Base-by-base conservation (phyloP, 495 filamentous ascomycete genomes). In the Hypomontagnella submonticulosa region DNA sequence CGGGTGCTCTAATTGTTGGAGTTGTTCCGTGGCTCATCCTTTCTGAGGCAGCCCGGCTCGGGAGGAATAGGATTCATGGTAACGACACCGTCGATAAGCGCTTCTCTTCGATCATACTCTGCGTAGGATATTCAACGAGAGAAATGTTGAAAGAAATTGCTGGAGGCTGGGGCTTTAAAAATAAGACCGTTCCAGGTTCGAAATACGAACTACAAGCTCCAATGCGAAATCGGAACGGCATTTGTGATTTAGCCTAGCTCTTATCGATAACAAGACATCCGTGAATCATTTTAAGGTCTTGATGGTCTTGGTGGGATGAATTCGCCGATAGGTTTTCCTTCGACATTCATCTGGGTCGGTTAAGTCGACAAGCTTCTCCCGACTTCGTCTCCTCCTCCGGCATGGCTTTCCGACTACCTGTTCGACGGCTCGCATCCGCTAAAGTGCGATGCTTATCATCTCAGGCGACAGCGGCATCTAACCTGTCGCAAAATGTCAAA, bases 371-470 rank as follows among this genome's bases (percentile, higher is more conserved):
- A 34, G 20, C 15, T 16, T 32, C 19, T 40, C n/a, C 43, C 20
- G 32, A 44, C 20, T 10, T 41, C 1, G 5, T 46, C 51, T 43
- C 33, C 6, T 13, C n/a, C 1, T 41, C 12, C 34, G 49, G 44
- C 19, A 73, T 73, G 71, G 65, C 68, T 36, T 47, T 66, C 33
- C 61, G 69, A 58, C 40, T 67, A 36, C 40, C 55, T 33, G 37
- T 56, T 23, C 71, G 69, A 20, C 38, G 51, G 30, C 48, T 65
- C n/a, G 15, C 58, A 10, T 42, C 41, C 7, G 32, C 53, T 48
- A 44, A 58, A 33, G 33, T 54, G n/a, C 60, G 65, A 36, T n/a
- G 51, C 8, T 12, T 67, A 10, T 67, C 71, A 11, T 71, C 65
- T 18, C 62, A 66, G 30, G 48, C 63, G 9, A 44, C 63, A 19